These are phyloP conservation scores for Acer saccharum DNA, from an alignment of 345 rosid species.

Conservation along the genomic window DNA sequence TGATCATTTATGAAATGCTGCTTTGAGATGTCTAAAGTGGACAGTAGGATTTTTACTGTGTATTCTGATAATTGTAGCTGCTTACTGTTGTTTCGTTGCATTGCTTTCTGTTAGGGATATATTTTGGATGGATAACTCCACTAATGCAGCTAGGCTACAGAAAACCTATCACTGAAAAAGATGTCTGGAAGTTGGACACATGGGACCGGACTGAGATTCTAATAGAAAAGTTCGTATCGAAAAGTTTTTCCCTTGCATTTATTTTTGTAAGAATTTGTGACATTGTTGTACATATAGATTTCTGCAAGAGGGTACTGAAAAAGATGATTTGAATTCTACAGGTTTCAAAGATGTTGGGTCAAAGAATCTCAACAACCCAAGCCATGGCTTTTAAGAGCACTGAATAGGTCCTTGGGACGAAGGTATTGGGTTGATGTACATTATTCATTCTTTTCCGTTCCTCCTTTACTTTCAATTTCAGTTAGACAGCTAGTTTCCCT, in stretches of 20 bases:
- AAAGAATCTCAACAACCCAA: constrained; percentile 64
- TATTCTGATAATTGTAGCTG: neutral
- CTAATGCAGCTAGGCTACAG: constrained; percentile 84
- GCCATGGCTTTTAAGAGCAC: constrained; percentile 90
- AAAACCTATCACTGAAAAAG: constrained; percentile 87
- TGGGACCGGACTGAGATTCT: constrained; percentile 94
- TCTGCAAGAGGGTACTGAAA: neutral
- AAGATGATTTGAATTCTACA: constrained; percentile 26
- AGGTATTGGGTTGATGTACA: constrained; percentile 44
- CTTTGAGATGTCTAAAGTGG: neutral
- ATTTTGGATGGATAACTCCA: constrained; percentile 89
- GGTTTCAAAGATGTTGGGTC: constrained; percentile 82
- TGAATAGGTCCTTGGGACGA: constrained; percentile 81
- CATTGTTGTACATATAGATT: neutral
- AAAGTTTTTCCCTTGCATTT: constrained; percentile 22
- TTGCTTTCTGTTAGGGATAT: constrained; percentile 50
- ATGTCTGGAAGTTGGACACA: constrained; percentile 86
- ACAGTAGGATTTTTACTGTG: neutral
- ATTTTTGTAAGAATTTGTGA: neutral
- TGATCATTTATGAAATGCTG: neutral
- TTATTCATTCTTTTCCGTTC: neutral
- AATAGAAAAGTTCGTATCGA: constrained; percentile 50
- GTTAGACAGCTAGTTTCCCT: neutral
- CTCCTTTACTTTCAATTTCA: neutral
- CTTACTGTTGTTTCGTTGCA: constrained; percentile 7